A percentile compares a stretch with the other conserved stretches of the same genome.
phyloP scores from a whole-genome alignment of 441 rosid species.

The Sinapis alba region DNA sequence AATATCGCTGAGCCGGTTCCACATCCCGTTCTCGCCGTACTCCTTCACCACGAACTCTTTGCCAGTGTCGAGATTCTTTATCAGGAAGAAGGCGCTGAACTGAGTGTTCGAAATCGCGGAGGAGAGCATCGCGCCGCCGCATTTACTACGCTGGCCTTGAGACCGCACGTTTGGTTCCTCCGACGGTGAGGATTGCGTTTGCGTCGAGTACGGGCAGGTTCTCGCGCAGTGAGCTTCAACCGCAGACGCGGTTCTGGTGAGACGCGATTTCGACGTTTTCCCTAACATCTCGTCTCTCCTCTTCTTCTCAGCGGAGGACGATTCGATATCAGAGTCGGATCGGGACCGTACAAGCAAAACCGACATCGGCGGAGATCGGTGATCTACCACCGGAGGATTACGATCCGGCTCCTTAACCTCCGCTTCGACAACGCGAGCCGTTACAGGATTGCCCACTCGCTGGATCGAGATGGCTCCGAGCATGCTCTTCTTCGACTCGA shows the following conservation, averaged over 20 bases:
- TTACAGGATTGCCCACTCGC: conserved; percentile 23
- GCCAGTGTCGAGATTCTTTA: conserved; percentile 86
- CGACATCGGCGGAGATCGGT: conserved; percentile 36
- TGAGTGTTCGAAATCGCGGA: conserved; percentile 43
- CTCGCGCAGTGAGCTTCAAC: conserved; percentile 47
- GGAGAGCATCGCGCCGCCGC: conserved; percentile 31
- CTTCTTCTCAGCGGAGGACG: conserved; percentile 42
- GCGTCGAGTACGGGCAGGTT: conserved; percentile 44
- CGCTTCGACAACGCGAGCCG: not conserved
- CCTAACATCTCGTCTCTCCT: conserved; percentile 74
- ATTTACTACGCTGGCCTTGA: not conserved
- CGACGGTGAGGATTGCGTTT: conserved; percentile 40
- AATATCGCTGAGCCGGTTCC: conserved; percentile 89
- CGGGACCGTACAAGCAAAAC: conserved; percentile 63
- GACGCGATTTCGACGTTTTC: conserved; percentile 57
- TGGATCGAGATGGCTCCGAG: conserved; percentile 43
- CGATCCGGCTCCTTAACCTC: conserved; percentile 22
- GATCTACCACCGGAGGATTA: conserved; percentile 14
- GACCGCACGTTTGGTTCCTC: conserved; percentile 22
- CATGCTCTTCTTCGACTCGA: conserved; percentile 47
- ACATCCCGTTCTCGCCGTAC: conserved; percentile 71
- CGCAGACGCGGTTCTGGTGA: conserved; percentile 66
- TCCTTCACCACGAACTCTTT: conserved; percentile 87
- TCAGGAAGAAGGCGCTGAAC: conserved; percentile 76
- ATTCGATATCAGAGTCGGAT: conserved; percentile 75